Percentiles rank a stretch among this genome's conserved stretches.
Conservation (phyloP, 2,329 filamentous ascomycete species). For the Scedosporium dehoogii region DNA sequence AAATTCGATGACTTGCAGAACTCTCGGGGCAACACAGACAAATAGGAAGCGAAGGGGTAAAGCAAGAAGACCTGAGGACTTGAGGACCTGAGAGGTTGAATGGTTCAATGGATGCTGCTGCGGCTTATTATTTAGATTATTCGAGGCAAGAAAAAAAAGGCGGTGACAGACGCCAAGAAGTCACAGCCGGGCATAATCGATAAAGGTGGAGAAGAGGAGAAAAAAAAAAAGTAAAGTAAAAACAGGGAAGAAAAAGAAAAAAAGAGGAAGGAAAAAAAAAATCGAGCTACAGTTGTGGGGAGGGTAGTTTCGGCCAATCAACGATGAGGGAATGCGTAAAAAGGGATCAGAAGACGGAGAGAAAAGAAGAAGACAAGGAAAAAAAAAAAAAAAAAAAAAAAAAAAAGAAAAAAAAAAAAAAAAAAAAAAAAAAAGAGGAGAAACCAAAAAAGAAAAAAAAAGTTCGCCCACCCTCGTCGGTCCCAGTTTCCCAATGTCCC, state of each 20-base stretch:
- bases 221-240: slow-evolving; percentile 4
- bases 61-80: no score
- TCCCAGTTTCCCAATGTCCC: neutral
- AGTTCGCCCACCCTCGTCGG: slow-evolving; percentile 11
- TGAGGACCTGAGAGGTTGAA: no score
- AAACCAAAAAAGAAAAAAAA: slow-evolving; percentile 1
- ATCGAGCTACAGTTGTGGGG: neutral
- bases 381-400: neutral
- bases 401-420: slow-evolving; percentile 1
- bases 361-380: no score
- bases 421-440: neutral
- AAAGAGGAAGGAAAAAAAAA: slow-evolving; percentile 2
- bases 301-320: neutral
- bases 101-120: no score
- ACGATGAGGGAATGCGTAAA: neutral
- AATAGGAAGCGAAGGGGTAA: neutral
- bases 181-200: neutral
- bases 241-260: neutral
- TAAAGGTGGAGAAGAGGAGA: neutral
- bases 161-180: slow-evolving; percentile 5
- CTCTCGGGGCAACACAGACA: neutral
- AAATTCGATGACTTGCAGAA: neutral
- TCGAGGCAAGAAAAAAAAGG: neutral
- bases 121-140: neutral
- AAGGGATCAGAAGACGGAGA: neutral